Conservation (phyloP, 768 basidiomycete species). For the Boletales sp. region DNA sequence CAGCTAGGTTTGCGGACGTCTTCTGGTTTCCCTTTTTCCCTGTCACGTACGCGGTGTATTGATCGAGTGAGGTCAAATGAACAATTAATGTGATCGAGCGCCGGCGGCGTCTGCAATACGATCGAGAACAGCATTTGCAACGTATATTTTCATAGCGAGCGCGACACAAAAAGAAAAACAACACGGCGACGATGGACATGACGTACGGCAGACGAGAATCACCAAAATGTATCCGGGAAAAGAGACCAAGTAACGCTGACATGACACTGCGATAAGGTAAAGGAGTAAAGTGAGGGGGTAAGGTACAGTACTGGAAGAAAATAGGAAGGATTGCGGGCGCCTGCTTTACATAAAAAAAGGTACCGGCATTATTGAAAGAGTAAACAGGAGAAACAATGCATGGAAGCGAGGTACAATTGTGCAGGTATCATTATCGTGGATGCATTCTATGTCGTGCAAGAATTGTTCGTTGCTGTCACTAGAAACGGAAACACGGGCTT, state of each 20-base stretch:
- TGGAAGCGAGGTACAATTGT: constrained; percentile 24
- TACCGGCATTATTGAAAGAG: constrained; percentile 1
- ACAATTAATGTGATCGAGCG: background rate
- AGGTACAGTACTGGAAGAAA: background rate
- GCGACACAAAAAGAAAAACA: constrained; percentile 19
- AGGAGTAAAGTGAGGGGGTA: constrained; percentile 9
- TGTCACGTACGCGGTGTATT: background rate
- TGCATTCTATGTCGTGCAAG: constrained; percentile 27
- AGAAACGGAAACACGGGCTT: constrained; percentile 7
- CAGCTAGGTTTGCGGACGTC: constrained; percentile 29
- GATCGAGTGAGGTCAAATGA: background rate
- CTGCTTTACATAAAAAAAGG: background rate
- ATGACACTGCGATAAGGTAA: constrained; percentile 8
- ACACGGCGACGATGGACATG: constrained; percentile 22
- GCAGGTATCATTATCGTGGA: constrained; percentile 24
- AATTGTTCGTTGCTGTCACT: constrained; percentile 15
- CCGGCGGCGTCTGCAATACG: background rate
- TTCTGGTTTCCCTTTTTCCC: too few species aligned
- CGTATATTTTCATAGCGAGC: constrained; percentile 22
- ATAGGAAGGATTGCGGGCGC: background rate
- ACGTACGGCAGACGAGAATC: constrained; percentile 6
- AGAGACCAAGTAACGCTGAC: background rate
- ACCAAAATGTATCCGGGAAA: constrained; percentile 9
- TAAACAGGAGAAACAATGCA: constrained; percentile 13
- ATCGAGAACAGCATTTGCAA: background rate